Conservation (phyloP, 768 basidiomycete genomes). For the Coprinellus micaceus region DNA sequence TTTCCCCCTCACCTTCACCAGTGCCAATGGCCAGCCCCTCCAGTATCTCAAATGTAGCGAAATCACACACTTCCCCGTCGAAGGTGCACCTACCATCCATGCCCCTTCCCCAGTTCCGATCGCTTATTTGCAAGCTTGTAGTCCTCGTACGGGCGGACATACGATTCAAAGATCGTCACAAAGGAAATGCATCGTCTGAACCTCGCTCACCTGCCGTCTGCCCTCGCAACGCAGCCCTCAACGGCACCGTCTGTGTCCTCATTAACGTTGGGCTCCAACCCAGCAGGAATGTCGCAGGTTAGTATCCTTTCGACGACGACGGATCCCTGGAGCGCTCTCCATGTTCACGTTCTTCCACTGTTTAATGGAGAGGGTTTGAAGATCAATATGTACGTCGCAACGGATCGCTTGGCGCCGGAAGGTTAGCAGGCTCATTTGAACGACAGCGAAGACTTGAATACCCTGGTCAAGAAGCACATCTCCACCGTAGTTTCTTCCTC, state of each 20-base stretch:
- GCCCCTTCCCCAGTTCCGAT: constrained; percentile 2
- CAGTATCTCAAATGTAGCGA: constrained; percentile 27
- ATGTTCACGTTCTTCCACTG: constrained; percentile 83
- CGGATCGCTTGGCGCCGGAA: not conserved
- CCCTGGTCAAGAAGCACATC: constrained; percentile 76
- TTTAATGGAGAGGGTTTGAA: constrained; percentile 89
- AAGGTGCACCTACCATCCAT: constrained; percentile 23
- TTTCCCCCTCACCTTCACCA: constrained; percentile 20
- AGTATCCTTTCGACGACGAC: constrained; percentile 39
- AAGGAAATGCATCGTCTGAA: constrained; percentile 83
- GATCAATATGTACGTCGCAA: constrained; percentile 66
- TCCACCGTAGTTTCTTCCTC: constrained; percentile 66
- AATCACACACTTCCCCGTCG: constrained; percentile 49
- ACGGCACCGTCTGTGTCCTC: constrained; percentile 49
- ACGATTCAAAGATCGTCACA: constrained; percentile 75
- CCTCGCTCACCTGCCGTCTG: constrained; percentile 47
- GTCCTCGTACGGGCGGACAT: constrained; percentile 66
- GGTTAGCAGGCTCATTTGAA: constrained; percentile 3
- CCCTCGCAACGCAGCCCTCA: constrained; percentile 50
- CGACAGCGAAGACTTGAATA: constrained; percentile 80
- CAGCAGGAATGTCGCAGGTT: constrained; percentile 35
- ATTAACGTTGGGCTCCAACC: constrained; percentile 35
- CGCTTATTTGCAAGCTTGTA: constrained; percentile 17
- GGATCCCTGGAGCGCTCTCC: constrained; percentile 81
- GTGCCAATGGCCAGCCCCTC: constrained; percentile 34